Evolutionary conservation across 192 early-diverging fungal genomes (phyloP), one percentile per base, ranked within the genome.

Genomic region (Anaeromyces robustus): DNA sequence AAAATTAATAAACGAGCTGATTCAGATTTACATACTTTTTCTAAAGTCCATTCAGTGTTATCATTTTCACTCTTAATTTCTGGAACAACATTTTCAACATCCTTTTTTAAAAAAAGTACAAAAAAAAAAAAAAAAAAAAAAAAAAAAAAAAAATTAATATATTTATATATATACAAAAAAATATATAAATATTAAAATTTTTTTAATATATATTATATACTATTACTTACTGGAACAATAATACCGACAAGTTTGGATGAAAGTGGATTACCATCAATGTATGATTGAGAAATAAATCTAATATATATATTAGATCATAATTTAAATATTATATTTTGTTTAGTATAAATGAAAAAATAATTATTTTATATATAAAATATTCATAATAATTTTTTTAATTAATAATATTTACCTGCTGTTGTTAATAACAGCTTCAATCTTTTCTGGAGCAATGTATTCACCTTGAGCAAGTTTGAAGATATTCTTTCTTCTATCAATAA

Each of bases 391-490:
- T n/a, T n/a, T n/a, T n/a, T n/a, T n/a, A n/a, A n/a, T n/a, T n/a
- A n/a, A n/a, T n/a, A n/a, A n/a, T n/a, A n/a, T n/a, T n/a, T n/a
- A 13, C 90, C 90, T 11, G 86, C 52, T 68, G 11, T 68, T 68
- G 18, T 68, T 68, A 68, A 68, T 68, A 9, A 68, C 52, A n/a
- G 52, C 52, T 68, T 68, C 52, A 68, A 68, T 68, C 26, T 68
- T 68, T 68, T 68, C 52, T 68, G 52, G 52, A 68, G 52, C 52
- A 68, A 68, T 68, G 26, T 68, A 68, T 68, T 30, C 82, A 29
- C 86, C 86, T 77, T 88, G 87, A 17, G 85, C 79, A 18, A 90
- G 79, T 83, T 90, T 90, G 83, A 90, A 87, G 34, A 90, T 83
- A 82, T 85, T 84, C 81, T 88, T 87, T 52, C 82, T 79, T 22